A percentile compares a stretch with the other conserved stretches of the same genome.
These are phyloP conservation scores for Stygiomarasmius scandens DNA, from an alignment of 1,284 basidiomycete species.

Conservation along the genomic window DNA sequence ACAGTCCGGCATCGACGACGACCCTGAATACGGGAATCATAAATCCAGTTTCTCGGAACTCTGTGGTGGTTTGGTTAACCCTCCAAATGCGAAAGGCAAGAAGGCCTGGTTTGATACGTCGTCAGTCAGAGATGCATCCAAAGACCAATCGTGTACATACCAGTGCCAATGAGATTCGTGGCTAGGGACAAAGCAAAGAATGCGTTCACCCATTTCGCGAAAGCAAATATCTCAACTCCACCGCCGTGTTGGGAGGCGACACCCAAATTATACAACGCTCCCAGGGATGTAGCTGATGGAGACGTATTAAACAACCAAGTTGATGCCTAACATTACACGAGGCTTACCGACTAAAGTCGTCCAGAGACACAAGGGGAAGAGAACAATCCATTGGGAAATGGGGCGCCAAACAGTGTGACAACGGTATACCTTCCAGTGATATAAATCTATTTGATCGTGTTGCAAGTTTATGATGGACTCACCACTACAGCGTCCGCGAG, in stretches of 20 bases:
- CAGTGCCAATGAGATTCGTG: slow-evolving; percentile 4
- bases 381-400: not conserved
- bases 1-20: slow-evolving; percentile 7
- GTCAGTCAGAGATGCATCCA: too few species aligned
- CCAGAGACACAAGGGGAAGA: slow-evolving; percentile 3
- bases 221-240: not conserved
- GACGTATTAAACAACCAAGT: not conserved
- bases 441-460: too few species aligned
- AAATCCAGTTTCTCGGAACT: not conserved
- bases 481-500: slow-evolving; percentile 9
- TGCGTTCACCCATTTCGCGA: slow-evolving; percentile 2
- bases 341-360: slow-evolving; percentile 1
- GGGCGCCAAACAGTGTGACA: slow-evolving; percentile 3
- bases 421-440: not conserved
- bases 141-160: too few species aligned
- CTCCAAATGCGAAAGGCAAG: slow-evolving; percentile 5
- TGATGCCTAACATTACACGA: not conserved
- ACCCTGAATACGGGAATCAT: slow-evolving; percentile 2
- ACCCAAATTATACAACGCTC: not conserved
- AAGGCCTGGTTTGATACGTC: not conserved
- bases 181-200: slow-evolving; percentile 3
- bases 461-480: not conserved
- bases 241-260: not conserved
- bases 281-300: not conserved
- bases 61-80: slow-evolving; percentile 1